phyloP scores from a whole-genome alignment of 2,329 filamentous ascomycete genomes.

The Nannizzia gypsea region DNA sequence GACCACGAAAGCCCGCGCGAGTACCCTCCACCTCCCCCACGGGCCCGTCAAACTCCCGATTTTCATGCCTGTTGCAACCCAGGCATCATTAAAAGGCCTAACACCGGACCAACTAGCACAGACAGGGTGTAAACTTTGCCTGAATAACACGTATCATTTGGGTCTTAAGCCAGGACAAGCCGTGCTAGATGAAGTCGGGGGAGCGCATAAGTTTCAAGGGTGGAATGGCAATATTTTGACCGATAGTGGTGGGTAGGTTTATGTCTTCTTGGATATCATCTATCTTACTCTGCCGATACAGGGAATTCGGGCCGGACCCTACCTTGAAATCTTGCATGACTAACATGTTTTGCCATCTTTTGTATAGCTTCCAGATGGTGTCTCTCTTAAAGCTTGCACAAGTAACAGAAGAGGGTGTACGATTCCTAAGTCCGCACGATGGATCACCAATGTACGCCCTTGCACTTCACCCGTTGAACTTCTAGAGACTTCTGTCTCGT shows the following conservation, averaged over 20 bases:
- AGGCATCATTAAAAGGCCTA: constrained; percentile 87
- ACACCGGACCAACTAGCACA: constrained; percentile 86
- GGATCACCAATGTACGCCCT: constrained; percentile 65
- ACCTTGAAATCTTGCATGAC: background rate
- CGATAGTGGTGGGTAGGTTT: constrained; percentile 41
- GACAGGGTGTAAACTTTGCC: constrained; percentile 75
- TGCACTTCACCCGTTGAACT: background rate
- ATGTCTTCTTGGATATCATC: background rate
- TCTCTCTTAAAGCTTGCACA: constrained; percentile 85
- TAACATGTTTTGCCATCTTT: constrained; percentile 4
- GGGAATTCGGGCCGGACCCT: background rate
- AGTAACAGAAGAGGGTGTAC: constrained; percentile 89
- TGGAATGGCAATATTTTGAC: constrained; percentile 95
- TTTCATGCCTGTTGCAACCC: constrained; percentile 98
- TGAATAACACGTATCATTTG: constrained; percentile 97
- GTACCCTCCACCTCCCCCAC: constrained; percentile 78
- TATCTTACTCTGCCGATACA: background rate
- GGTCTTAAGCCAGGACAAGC: constrained; percentile 90
- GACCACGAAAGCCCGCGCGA: constrained; percentile 91
- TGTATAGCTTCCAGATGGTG: constrained; percentile 88
- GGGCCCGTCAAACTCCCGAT: constrained; percentile 80
- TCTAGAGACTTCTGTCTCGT: background rate
- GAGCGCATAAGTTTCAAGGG: constrained; percentile 86
- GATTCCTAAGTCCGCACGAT: constrained; percentile 93
- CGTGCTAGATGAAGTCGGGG: constrained; percentile 73